Evolutionary conservation across 2,329 filamentous ascomycete species (phyloP), one percentile per base, ranked within the genome.

Genomic region (Microcera coccophila): DNA sequence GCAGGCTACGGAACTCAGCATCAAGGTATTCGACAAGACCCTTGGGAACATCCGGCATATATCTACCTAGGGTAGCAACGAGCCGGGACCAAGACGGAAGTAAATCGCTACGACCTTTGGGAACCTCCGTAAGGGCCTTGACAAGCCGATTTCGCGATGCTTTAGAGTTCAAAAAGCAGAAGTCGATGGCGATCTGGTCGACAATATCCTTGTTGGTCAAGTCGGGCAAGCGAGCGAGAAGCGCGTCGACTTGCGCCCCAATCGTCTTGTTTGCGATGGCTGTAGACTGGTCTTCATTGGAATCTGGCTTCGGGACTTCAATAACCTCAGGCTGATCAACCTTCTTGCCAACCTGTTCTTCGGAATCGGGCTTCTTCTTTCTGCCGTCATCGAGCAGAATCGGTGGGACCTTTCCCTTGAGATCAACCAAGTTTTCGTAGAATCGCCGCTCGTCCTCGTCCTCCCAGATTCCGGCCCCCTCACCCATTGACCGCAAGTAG

Each of bases 121-220:
- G 93, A 12, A 97, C 85, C 53, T 98, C 93, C 36, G 94, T 91
- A 35, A 98, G 73, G 21, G 90, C 87, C 66, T 96, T 97, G 62
- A 97, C 78, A 3, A 98, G 77, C 37, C 93, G 81, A 63, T 98
- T 98, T 22, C 94, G 83, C 1, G 94, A 98, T 9, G 93, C 93
- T 62, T 98, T 98, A 1, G 93, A 98, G 64, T 98, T 98, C 46
- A 98, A 74, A 60, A 96, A 98, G 68, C 93, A 97, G 62, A 98
- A 98, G 60, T 97, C 91, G 48, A 96, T 85, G 7, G 94, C 93
- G 36, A 87, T 83, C 63, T 96, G 85, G 60, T 98, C 93, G 41
- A 96, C 88, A 38, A 82, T 74, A 38, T 98, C 94, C 61, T 96
- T 97, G 59, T 80, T 91, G 28, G 87, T 91, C 39, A 98, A 72